Base-by-base conservation (phyloP, 441 rosid genomes). In the Melastoma candidum region DNA sequence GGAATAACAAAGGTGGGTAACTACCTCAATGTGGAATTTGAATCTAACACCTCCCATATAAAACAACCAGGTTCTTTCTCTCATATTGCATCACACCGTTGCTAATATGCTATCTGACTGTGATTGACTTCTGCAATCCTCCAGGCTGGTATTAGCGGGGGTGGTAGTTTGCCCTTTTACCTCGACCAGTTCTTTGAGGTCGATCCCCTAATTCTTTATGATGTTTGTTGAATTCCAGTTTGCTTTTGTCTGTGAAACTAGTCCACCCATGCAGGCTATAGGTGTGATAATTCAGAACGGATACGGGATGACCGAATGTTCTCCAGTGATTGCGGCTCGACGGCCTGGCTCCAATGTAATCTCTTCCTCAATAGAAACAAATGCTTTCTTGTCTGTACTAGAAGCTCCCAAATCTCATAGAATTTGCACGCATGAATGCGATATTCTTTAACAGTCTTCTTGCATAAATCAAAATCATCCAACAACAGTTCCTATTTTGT, bases 91-190 rank as follows among this genome's bases (percentile, higher is more conserved):
- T 56, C 11, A 4, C 3, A 1, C 27, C 11, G 12, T 45, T 11
- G 6, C 11, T 12, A 12, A 45, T 44, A 53, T 44, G 36, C 27
- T 3, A 2, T 41, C n/a, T 9, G 24, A 39, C 25, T 57, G 53
- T 63, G 5, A 1, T 4, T 32, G 41, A 32, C 8, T 29, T 32
- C 41, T 32, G 41, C 41, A 32, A 2, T 32, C 46, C 49, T 68
- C 63, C 73, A 93, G 99, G 96, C 97, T 72, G 95, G 96, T 69
- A 66, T 84, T 51, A 83, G 87, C 57, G 99, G 99, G 68, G 99
- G 99, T 60, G 95, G 97, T 11, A 86, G 87, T 73, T 77, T 93
- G 76, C 84, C 99, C 22, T 49, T 74, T 68, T 77, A 81, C 68
- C 65, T 93, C 26, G 99, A 93, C 72, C 84, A 74, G 61, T 93